A percentile compares a stretch with the other conserved stretches of the same genome.
These are phyloP conservation scores for Biscutella laevigata DNA, from an alignment of 441 rosid genomes.

Conservation along the genomic window DNA sequence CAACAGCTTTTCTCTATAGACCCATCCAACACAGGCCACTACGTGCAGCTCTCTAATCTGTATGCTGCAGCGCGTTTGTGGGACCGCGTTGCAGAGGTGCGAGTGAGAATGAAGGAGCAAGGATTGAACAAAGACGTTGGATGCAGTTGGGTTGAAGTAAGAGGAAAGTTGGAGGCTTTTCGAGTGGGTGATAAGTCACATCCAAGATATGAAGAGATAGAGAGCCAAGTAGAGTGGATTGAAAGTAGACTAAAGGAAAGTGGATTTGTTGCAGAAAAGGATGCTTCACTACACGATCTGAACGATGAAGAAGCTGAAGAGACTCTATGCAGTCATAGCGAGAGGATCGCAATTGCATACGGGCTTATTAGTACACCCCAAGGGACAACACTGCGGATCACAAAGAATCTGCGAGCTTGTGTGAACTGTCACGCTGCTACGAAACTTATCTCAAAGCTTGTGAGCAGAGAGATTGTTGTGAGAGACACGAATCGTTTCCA, in stretches of 20 bases:
- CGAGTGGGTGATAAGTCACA: slow-evolving; percentile 62
- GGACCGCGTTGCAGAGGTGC: slow-evolving; percentile 48
- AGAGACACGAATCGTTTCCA: slow-evolving; percentile 57
- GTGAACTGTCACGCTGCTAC: slow-evolving; percentile 69
- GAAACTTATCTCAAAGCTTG: slow-evolving; percentile 51
- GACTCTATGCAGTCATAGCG: slow-evolving; percentile 64
- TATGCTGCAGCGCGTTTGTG: slow-evolving; percentile 63
- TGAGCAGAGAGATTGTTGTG: slow-evolving; percentile 43
- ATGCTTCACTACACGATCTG: slow-evolving; percentile 54
- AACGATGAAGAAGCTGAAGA: slow-evolving; percentile 58
- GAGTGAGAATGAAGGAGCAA: slow-evolving; percentile 52
- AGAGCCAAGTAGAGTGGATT: slow-evolving; percentile 38
- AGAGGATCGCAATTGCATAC: slow-evolving; percentile 64
- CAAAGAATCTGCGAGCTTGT: slow-evolving; percentile 64
- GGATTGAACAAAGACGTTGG: slow-evolving; percentile 60
- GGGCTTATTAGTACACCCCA: slow-evolving; percentile 60
- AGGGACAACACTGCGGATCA: slow-evolving; percentile 52
- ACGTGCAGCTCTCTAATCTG: slow-evolving; percentile 74
- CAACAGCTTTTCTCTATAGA: slow-evolving; percentile 53
- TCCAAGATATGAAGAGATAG: slow-evolving; percentile 45
- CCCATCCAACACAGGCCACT: slow-evolving; percentile 58
- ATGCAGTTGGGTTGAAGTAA: slow-evolving; percentile 52
- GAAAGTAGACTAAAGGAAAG: slow-evolving; percentile 52
- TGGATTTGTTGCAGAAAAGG: slow-evolving; percentile 49
- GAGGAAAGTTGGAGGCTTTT: slow-evolving; percentile 53